Percentiles rank a stretch among this genome's conserved stretches.
Evolutionary conservation across 257 asterid genomes (phyloP).

Genomic region (Nemophila menziesii): DNA sequence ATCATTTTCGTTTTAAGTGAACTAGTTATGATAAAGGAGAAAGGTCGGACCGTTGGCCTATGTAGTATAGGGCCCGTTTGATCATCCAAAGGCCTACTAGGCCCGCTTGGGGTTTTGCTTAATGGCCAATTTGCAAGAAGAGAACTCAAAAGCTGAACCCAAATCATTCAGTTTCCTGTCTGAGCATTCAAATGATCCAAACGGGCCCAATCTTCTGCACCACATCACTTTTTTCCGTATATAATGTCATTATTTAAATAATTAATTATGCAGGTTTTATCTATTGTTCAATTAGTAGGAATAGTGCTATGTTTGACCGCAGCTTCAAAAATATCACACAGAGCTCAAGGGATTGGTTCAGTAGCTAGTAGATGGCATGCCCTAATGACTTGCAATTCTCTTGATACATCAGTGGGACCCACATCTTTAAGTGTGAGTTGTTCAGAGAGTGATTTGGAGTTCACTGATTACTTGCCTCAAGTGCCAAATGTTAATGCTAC

Average conservation of each 20-base stretch:
- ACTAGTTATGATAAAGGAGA: no score
- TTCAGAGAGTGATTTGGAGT: constrained; percentile 80
- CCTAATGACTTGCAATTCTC: constrained; percentile 47
- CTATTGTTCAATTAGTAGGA: constrained; percentile 61
- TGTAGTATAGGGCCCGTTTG: no score
- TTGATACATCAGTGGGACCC: constrained; percentile 31
- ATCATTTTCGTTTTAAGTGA: no score
- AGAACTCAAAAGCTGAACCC: no score
- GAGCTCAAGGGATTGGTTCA: constrained; percentile 81
- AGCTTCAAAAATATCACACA: constrained; percentile 81
- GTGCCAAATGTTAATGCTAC: constrained; percentile 28
- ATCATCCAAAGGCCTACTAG: no score
- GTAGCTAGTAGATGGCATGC: constrained; percentile 90
- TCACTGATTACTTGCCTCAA: constrained; percentile 28
- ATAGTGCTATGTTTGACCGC: constrained; percentile 61
- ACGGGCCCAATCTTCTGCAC: no score
- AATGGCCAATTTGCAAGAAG: no score
- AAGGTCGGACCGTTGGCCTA: no score
- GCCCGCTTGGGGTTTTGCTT: no score
- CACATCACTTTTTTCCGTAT: no score
- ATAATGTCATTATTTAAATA: constrained; percentile 6
- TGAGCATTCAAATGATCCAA: no score
- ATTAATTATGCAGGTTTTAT: constrained; percentile 49
- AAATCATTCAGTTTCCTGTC: no score
- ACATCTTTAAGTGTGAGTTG: constrained; percentile 24